phyloP scores from a whole-genome alignment of 768 basidiomycete genomes.

The Baorangia bicolor region DNA sequence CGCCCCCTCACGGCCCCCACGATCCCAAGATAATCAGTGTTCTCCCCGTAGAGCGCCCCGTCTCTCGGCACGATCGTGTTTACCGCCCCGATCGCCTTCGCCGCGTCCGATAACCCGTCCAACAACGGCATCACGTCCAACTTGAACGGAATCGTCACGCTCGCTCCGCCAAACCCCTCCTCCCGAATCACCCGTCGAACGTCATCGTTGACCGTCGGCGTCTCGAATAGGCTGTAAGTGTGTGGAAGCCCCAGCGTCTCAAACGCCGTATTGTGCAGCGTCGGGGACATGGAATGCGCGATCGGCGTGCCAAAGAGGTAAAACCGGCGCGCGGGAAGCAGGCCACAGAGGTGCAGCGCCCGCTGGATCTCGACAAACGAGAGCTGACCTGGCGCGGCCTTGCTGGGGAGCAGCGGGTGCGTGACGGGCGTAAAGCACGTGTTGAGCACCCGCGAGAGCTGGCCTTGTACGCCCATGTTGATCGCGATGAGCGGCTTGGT shows the following conservation, averaged over 20 bases:
- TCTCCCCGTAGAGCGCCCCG: conserved; percentile 76
- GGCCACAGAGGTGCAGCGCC: conserved; percentile 77
- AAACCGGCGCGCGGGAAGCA: conserved; percentile 70
- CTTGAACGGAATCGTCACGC: conserved; percentile 96
- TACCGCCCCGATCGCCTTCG: conserved; percentile 86
- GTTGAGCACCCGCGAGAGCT: conserved; percentile 88
- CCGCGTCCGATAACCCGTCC: conserved; percentile 76
- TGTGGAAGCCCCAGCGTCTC: conserved; percentile 80
- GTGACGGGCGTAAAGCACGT: conserved; percentile 85
- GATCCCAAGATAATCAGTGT: conserved; percentile 96
- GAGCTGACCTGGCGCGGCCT: conserved; percentile 93
- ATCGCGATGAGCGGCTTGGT: conserved; percentile 89
- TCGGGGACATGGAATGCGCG: conserved; percentile 85
- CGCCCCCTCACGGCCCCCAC: conserved; percentile 49
- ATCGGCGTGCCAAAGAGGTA: conserved; percentile 92
- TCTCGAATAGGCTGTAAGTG: conserved; percentile 77
- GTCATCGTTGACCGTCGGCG: conserved; percentile 58
- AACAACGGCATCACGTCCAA: conserved; percentile 84
- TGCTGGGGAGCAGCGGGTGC: conserved; percentile 79
- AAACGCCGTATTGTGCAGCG: conserved; percentile 90
- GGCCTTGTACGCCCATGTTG: conserved; percentile 89
- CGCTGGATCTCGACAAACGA: conserved; percentile 84
- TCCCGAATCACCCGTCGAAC: conserved; percentile 61
- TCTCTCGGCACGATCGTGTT: conserved; percentile 74
- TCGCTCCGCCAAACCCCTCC: conserved; percentile 88